A percentile compares a stretch with the other conserved stretches of the same genome.
phyloP scores from a whole-genome alignment of 306 rosid genomes.

The Citrullus mucosospermus region DNA sequence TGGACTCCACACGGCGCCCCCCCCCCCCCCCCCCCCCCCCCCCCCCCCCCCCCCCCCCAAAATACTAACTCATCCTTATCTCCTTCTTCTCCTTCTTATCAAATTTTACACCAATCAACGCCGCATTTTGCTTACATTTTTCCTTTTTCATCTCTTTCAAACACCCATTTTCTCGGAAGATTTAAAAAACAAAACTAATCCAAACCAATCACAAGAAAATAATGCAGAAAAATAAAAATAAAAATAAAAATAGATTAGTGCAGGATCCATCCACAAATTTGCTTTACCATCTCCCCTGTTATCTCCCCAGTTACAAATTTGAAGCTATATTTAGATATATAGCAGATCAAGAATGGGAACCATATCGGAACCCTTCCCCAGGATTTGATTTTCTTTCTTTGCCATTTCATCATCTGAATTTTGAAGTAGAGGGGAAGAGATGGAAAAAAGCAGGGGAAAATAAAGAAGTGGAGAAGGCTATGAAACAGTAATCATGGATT shows the following conservation, averaged over 20 bases:
- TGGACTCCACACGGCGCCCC: slow-evolving; percentile 25
- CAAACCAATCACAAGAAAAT: background rate
- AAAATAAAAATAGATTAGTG: background rate
- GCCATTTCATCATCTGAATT: background rate
- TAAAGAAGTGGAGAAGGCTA: background rate
- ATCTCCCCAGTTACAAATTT: background rate
- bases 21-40: slow-evolving; percentile 16
- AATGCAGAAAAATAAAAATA: background rate
- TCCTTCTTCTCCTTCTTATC: slow-evolving; percentile 17
- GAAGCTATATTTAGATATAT: background rate
- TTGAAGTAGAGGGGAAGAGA: background rate
- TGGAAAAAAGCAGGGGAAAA: background rate
- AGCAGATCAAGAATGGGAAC: slow-evolving; percentile 9
- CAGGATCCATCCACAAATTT: background rate
- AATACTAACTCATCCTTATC: slow-evolving; percentile 28
- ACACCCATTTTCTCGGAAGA: background rate
- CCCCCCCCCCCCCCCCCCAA: slow-evolving; percentile 14
- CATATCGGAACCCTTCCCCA: background rate
- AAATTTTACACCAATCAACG: background rate
- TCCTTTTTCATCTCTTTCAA: background rate
- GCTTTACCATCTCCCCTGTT: background rate
- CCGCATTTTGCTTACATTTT: background rate
- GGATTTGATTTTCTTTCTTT: background rate
- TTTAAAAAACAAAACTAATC: background rate
- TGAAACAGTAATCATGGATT: background rate